Evolutionary conservation across 2,329 filamentous ascomycete species (phyloP).

Genomic region (Colletotrichum sp.): DNA sequence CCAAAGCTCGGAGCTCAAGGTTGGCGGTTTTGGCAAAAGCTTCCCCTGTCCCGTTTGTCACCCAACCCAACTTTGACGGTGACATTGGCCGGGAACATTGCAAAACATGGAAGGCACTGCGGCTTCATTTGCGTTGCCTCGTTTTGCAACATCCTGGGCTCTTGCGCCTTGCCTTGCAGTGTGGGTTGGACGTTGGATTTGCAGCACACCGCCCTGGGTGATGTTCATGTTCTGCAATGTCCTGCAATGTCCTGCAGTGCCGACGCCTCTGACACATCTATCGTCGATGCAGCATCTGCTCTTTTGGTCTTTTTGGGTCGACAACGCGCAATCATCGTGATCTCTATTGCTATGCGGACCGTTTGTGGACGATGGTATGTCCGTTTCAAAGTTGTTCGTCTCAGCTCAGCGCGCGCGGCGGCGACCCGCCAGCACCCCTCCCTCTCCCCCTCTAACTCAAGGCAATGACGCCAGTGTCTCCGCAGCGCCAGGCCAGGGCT

Average conservation of each 20-base stretch:
- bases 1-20: neutral
- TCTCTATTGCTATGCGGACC: neutral
- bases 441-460: neutral
- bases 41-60: neutral
- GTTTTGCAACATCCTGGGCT: neutral
- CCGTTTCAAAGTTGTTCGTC: conserved; percentile 12
- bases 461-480: conserved; percentile 17
- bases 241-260: neutral
- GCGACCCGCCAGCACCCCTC: conserved; percentile 1
- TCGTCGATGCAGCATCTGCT: neutral
- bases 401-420: neutral
- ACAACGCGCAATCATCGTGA: neutral
- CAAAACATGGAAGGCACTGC: neutral
- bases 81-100: neutral
- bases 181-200: neutral
- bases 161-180: neutral
- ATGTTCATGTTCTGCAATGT: neutral
- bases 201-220: conserved; percentile 1
- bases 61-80: neutral
- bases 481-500: conserved; percentile 9
- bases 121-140: neutral
- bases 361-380: conserved; percentile 4
- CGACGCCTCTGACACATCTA: neutral
- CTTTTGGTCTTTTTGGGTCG: neutral
- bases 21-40: neutral